phyloP scores from a whole-genome alignment of 2,329 filamentous ascomycete species.

The Epichloe sp. region DNA sequence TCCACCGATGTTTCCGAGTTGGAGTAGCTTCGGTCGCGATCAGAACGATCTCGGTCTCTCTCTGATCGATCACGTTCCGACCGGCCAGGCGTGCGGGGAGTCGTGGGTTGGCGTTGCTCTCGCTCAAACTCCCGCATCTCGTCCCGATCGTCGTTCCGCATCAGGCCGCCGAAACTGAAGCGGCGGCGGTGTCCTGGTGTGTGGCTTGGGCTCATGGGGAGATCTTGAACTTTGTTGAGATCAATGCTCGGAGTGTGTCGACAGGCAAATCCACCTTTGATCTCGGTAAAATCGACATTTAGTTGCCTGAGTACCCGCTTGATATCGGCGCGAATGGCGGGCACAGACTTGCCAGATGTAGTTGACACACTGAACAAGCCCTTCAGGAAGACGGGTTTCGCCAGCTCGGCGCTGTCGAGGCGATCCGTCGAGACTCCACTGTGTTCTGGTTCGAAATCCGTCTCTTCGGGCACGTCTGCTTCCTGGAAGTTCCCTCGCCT shows the following conservation, averaged over 20 bases:
- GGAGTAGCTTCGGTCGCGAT: slow-evolving; percentile 59
- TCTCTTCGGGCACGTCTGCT: slow-evolving; percentile 80
- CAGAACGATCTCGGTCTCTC: slow-evolving; percentile 20
- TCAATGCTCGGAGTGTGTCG: slow-evolving; percentile 83
- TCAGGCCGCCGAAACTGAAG: slow-evolving; percentile 68
- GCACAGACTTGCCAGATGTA: slow-evolving; percentile 80
- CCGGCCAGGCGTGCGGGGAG: slow-evolving; percentile 30
- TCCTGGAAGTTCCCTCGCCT: slow-evolving; percentile 60
- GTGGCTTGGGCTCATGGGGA: slow-evolving; percentile 43
- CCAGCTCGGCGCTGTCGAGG: slow-evolving; percentile 58
- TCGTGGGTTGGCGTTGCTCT: slow-evolving; percentile 23
- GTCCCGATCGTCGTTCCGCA: slow-evolving; percentile 47
- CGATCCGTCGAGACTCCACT: slow-evolving; percentile 49
- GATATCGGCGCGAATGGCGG: slow-evolving; percentile 76
- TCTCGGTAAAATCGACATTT: slow-evolving; percentile 82
- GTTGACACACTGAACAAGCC: slow-evolving; percentile 95
- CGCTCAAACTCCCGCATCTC: slow-evolving; percentile 49
- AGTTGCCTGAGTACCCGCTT: slow-evolving; percentile 80
- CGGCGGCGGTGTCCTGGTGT: slow-evolving; percentile 54
- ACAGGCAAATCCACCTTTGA: slow-evolving; percentile 87
- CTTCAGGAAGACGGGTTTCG: slow-evolving; percentile 91
- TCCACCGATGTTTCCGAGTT: slow-evolving; percentile 81
- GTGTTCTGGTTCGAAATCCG: slow-evolving; percentile 61
- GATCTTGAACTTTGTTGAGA: slow-evolving; percentile 57
- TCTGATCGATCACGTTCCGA: slow-evolving; percentile 16